Conservation (phyloP, 2,329 filamentous ascomycete species). For the Furcasterigmium sp. region DNA sequence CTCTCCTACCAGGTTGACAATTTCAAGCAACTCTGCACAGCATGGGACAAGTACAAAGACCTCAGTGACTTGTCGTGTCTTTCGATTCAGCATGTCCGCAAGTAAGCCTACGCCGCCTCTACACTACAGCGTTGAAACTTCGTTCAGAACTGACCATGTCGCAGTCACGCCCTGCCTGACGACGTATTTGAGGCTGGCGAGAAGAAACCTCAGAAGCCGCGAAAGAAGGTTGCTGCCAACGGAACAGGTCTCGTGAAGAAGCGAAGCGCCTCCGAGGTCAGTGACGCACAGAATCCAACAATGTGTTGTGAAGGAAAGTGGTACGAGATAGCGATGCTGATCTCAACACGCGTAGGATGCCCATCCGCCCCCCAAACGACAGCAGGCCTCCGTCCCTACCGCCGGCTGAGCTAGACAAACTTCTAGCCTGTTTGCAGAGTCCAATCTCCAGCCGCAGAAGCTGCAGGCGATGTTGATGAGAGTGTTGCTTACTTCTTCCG, state of each 20-base stretch:
- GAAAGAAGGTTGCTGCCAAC: conserved; percentile 26
- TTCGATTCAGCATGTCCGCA: conserved; percentile 77
- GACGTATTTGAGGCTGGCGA: conserved; percentile 86
- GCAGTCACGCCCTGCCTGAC: conserved; percentile 78
- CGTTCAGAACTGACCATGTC: conserved; percentile 5
- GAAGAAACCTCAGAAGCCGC: conserved; percentile 55
- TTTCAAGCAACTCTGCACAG: conserved; percentile 78
- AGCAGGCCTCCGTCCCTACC: conserved; percentile 34
- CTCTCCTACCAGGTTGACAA: conserved; percentile 77
- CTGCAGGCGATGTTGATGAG: too few relatives aligned
- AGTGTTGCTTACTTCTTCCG: too few relatives aligned
- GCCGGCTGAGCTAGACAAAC: conserved; percentile 27
- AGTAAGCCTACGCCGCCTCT: conserved; percentile 49
- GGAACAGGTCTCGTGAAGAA: conserved; percentile 37
- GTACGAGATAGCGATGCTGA: not conserved
- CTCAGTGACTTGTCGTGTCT: conserved; percentile 59
- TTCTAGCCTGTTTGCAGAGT: not conserved
- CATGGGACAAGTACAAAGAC: conserved; percentile 70
- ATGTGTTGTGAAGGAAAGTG: not conserved
- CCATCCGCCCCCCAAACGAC: conserved; percentile 32
- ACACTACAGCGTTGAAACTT: not conserved
- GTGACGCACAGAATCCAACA: too few relatives aligned
- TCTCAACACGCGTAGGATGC: conserved; percentile 22
- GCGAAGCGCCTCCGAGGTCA: conserved; percentile 42
- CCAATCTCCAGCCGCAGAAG: too few relatives aligned